Evolutionary conservation across 805 yeast species (phyloP).

Genomic region (Spathaspora hagerdaliae): DNA sequence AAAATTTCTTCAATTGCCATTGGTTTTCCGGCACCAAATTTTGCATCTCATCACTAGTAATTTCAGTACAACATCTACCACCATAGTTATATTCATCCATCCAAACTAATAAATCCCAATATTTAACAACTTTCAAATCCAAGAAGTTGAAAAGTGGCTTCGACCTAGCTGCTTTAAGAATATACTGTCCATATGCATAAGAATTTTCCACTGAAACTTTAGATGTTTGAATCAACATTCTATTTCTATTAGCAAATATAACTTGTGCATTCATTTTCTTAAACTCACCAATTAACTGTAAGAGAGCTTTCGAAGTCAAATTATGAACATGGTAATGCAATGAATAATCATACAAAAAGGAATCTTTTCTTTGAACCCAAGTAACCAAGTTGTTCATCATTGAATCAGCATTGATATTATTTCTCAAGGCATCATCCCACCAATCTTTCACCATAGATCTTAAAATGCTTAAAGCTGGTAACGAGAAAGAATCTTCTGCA

Average conservation of each 20-base stretch:
- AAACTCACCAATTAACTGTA: conserved; percentile 79
- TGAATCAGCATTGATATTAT: conserved; percentile 70
- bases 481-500: conserved; percentile 80
- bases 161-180: conserved; percentile 70
- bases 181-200: conserved; percentile 84
- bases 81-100: conserved; percentile 88
- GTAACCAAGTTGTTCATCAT: conserved; percentile 75
- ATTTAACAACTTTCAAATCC: conserved; percentile 67
- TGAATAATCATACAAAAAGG: conserved; percentile 71
- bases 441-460: conserved; percentile 75
- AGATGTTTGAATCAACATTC: conserved; percentile 65
- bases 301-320: conserved; percentile 73
- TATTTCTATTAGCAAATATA: conserved; percentile 76
- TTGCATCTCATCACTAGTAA: conserved; percentile 42
- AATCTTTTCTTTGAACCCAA: conserved; percentile 80
- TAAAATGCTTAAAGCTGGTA: conserved; percentile 66
- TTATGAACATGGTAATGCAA: conserved; percentile 86
- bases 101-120: conserved; percentile 95
- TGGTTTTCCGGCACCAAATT: conserved; percentile 47
- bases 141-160: conserved; percentile 80
- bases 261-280: conserved; percentile 73
- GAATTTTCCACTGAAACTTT: conserved; percentile 82
- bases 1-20: conserved; percentile 76
- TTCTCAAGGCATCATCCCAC: conserved; percentile 87
- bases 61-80: conserved; percentile 56